Base-by-base conservation (phyloP, 768 basidiomycete genomes). In the Naganishia vaughanmartiniae region DNA sequence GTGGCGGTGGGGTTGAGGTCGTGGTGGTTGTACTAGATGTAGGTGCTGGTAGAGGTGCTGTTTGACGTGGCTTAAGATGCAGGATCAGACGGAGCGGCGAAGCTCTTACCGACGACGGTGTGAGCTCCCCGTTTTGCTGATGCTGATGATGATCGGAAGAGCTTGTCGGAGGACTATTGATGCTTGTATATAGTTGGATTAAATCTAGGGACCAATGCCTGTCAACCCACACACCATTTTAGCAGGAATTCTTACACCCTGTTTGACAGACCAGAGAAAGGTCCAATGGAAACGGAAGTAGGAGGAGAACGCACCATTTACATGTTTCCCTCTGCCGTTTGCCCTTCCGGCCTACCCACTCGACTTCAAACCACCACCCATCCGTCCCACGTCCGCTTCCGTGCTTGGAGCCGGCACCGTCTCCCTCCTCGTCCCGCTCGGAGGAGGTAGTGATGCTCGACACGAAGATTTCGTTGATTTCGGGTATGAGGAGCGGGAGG, bases 171-270 rank as follows among this genome's bases (percentile, higher is more conserved):
- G 79, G n/a, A 91, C 48, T 51, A 88, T 73, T 72, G 72, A 80
- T 76, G 42, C 73, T 34, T 1, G 74, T 76, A 28, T 76, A 81
- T 87, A 92, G 82, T 91, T 94, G 94, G 72, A 98, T 87, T 51
- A 98, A 85, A 36, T 96, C 96, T 70, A 99, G 87, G 58, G 95
- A 89, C 96, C 95, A 98, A 81, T 99, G 94, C 94, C 96, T 99
- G 77, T 4, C 0, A 11, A 34, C 12, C 3, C 12, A 9, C 6
- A 46, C 42, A 33, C 12, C 31, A 4, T 26, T 57, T 28, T 21
- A 42, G 1, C 36, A 30, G 4, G 2, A 2, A 19, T 39, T n/a
- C n/a, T n/a, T n/a, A 4, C 55, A 12, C 26, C 14, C 34, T 5
- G 36, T 36, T 36, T 36, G 36, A 36, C 12, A 36, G 36, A 12